Evolutionary conservation across 225 moss, liverwort and hornwort genomes (phyloP), one percentile per base, ranked within the genome.

Genomic region (Lunularia cruciata): DNA sequence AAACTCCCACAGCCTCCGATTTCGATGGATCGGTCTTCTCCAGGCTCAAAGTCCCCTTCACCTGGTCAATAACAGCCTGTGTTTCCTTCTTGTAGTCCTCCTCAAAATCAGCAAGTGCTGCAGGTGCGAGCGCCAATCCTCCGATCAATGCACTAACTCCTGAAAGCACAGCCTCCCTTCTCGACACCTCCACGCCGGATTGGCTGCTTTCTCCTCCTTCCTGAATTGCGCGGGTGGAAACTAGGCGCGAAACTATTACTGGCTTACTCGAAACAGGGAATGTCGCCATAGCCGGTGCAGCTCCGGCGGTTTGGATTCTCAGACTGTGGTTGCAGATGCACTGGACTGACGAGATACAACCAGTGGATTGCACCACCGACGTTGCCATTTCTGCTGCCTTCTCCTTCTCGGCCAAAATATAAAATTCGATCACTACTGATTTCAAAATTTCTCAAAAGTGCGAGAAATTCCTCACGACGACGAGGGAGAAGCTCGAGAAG

Each of bases 71-170:
- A 69, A 92, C 92, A 1, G 87, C 85, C 65, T 85, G 73, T 47
- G 96, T 98, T 81, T 92, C 96, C 43, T 73, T 78, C 83, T 86
- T 86, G 76, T 98, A 98, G 55, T 93, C 92, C 75, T 98, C 92
- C 23, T 90, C 80, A 22, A 85, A 83, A 61, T 90, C 90, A 26
- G 95, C 95, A 16, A 75, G 73, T 13, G 95, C 95, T 0, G 76
- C 74, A 42, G 75, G 65, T 0, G 32, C 56, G 22, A 63, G 14
- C 23, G 60, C 57, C 72, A 83, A 40, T 45, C 71, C 75, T 30
- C 61, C 75, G 9, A 72, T 19, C 67, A 83, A 52, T 28, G 75
- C 67, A 19, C 64, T 45, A 67, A 78, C 63, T 43, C 75, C 78
- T 0, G 75, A 72, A 62, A 75, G n/a, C 67, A 83, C 22, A 3